phyloP scores from a whole-genome alignment of 1,139 yeast genomes.

The Nakaseomyces sp. region DNA sequence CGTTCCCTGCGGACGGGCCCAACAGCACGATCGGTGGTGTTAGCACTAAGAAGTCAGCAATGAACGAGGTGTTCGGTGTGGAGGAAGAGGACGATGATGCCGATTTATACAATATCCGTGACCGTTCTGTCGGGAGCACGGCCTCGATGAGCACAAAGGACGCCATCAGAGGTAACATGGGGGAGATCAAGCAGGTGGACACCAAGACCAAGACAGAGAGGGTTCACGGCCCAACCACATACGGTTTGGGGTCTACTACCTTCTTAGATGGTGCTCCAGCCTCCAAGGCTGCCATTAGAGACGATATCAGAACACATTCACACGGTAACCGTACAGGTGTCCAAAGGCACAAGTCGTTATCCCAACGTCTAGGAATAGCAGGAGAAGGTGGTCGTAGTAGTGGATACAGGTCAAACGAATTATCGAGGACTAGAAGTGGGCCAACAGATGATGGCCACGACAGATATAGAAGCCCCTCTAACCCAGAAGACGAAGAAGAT shows the following conservation, averaged over 20 bases:
- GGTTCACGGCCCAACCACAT: conserved; percentile 75
- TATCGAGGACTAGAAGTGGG: conserved; percentile 6
- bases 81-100: conserved; percentile 17
- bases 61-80: conserved; percentile 30
- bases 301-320: conserved; percentile 28
- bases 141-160: conserved; percentile 18
- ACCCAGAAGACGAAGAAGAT: conserved; percentile 33
- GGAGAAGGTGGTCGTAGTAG: conserved; percentile 15
- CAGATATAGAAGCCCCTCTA: neutral
- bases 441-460: conserved; percentile 15
- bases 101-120: conserved; percentile 52
- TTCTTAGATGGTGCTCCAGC: conserved; percentile 97
- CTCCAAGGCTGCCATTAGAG: conserved; percentile 42
- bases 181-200: conserved; percentile 56
- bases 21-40: conserved; percentile 75
- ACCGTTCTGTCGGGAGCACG: conserved; percentile 45
- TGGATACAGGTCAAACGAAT: neutral
- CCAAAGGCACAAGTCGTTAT: conserved; percentile 67
- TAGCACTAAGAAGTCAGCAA: conserved; percentile 26
- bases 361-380: conserved; percentile 46
- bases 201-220: conserved; percentile 58
- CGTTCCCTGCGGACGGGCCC: conserved; percentile 93
- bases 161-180: conserved; percentile 43
- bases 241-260: conserved; percentile 87
- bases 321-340: conserved; percentile 34